Evolutionary conservation across 2,329 filamentous ascomycete genomes (phyloP), one percentile per base, ranked within the genome.

Genomic region (Teratosphaeriaceae sp.): DNA sequence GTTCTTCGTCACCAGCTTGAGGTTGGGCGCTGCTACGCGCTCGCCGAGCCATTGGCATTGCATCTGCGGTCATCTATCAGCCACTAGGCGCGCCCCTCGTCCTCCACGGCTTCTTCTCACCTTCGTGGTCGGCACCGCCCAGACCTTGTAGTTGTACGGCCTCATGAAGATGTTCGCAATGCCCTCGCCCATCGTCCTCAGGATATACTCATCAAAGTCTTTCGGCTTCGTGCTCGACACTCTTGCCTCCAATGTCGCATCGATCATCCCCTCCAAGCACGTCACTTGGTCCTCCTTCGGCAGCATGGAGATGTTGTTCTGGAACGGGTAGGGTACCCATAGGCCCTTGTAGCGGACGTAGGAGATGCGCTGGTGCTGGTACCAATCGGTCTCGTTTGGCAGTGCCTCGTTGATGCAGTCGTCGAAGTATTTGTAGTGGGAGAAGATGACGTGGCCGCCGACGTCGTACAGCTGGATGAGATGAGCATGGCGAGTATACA

Each of bases 351-450:
- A 96, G 65, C 92, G 89, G 58, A 98, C 90, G 68, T 98, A 98
- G 51, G 92, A 98, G 71, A 98, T 92, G 65, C 92, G 89, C 77
- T 98, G 85, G 75, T 98, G 92, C 54, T 82, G 87, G 73, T 85
- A 97, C 92, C 92, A 98, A 74, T 98, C 92, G 47, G 87, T 84
- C 46, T 88, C 80, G 63, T 88, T 88, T 60, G 92, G 92, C 31
- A 98, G 82, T 41, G 92, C 92, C 77, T 98, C 92, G 67, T 97
- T 80, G 65, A 98, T 84, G 75, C 87, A 94, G 76, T 98, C 92
- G 73, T 98, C 92, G 68, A 98, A 98, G 81, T 98, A 98, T 75
- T 96, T 96, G 84, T 98, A 98, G 80, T 96, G 89, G 59, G 89
- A 96, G 79, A 96, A 96, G 73, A 96, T 96, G 71, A 96, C 89